Conservation (phyloP, 306 rosid species). For the Rubus idaeus region DNA sequence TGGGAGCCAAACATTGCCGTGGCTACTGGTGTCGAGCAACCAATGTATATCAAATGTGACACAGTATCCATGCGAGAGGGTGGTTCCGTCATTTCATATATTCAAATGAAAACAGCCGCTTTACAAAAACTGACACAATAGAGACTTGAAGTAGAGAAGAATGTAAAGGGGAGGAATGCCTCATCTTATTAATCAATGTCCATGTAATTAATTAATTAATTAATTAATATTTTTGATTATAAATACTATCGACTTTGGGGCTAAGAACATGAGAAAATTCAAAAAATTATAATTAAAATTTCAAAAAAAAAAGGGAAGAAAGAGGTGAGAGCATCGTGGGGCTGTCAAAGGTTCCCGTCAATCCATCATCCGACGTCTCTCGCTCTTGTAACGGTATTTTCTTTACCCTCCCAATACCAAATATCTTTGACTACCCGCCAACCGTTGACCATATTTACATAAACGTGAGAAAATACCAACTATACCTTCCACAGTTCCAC, state of each 20-base stretch:
- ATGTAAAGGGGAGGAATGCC: constrained; percentile 38
- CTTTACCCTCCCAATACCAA: constrained; percentile 37
- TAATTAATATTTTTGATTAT: constrained; percentile 46
- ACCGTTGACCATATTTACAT: constrained; percentile 62
- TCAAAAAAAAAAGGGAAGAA: constrained; percentile 24
- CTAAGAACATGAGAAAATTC: constrained; percentile 16
- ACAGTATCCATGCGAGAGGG: not conserved
- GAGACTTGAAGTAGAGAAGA: not conserved
- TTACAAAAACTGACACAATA: not conserved
- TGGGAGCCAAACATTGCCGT: not conserved
- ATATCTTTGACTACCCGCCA: constrained; percentile 45
- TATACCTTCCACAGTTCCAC: constrained; percentile 23
- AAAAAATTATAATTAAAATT: constrained; percentile 21
- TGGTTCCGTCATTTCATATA: not conserved
- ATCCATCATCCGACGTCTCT: constrained; percentile 23
- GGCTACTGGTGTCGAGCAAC: not conserved
- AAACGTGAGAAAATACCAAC: constrained; percentile 15
- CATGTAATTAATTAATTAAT: constrained; percentile 28
- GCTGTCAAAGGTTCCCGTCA: constrained; percentile 9
- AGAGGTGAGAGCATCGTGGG: constrained; percentile 18
- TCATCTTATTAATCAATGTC: constrained; percentile 50
- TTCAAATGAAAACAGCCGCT: not conserved
- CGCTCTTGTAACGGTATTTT: constrained; percentile 47
- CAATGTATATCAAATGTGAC: not conserved
- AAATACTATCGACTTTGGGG: constrained; percentile 25